Base-by-base conservation (phyloP, 805 yeast species). In the Allodekkera sacchari region DNA sequence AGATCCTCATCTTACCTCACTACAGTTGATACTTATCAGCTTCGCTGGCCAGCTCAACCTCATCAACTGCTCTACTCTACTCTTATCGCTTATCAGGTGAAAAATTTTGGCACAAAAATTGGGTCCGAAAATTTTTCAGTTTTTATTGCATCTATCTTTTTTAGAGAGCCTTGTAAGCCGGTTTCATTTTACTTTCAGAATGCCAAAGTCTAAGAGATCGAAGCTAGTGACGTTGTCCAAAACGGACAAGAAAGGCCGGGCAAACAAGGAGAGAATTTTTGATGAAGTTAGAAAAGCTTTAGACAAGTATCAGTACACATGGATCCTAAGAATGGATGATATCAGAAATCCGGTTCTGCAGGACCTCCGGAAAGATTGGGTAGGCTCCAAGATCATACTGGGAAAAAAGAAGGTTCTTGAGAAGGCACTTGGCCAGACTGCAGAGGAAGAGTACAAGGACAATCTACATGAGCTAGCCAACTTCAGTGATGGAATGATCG, bases 171-270 rank as follows among this genome's bases (percentile, higher is more conserved):
- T n/a, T n/a, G n/a, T n/a, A n/a, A n/a, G n/a, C n/a, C n/a, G n/a
- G n/a, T n/a, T n/a, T n/a, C n/a, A n/a, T n/a, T n/a, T n/a, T n/a
- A n/a, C n/a, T n/a, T n/a, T n/a, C 35, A 63, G 45, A 36, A 89
- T 89, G 98, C 96, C 98, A 41, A 84, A 95, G 72, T 87, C 96
- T 22, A 88, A 78, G 58, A 89, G 97, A 74, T 81, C 96, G 45
- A 92, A 84, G 77, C 78, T 88, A 47, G 94, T 92, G 39, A 83
- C 97, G 10, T 68, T 92, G 47, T 92, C 99, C 23, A 89, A 89
- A 55, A 89, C 97, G 41, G 96, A 87, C 46, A 92, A 87, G 61
- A 92, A 92, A 55, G 96, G 96, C 31, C 77, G 79, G 44, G 96
- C 84, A 48, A 87, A 85, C 62, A 92, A 92, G 57, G 89, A 76